These are phyloP conservation scores for Alternaria tenuissima DNA, from an alignment of 2,329 filamentous ascomycete species.

Conservation along the genomic window DNA sequence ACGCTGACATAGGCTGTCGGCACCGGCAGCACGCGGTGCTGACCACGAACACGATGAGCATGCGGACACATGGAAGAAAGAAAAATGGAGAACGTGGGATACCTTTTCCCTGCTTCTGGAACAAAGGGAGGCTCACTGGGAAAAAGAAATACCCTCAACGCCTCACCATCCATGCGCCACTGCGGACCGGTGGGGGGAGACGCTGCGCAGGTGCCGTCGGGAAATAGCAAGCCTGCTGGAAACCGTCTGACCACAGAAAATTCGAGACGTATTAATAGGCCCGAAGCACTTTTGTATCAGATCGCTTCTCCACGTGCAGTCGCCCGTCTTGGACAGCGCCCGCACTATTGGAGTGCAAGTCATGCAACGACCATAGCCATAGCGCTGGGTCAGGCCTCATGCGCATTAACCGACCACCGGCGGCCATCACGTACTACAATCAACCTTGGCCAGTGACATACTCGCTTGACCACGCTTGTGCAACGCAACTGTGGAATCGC, in stretches of 20 bases:
- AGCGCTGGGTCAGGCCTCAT: slow-evolving; percentile 37
- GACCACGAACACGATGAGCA: neutral
- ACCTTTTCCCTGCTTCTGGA: slow-evolving; percentile 3
- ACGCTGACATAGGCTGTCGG: slow-evolving; percentile 10
- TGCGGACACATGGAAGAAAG: slow-evolving; percentile 3
- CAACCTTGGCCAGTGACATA: slow-evolving; percentile 27
- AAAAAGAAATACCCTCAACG: slow-evolving; percentile 8
- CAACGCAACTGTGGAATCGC: slow-evolving; percentile 24
- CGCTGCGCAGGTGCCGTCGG: slow-evolving; percentile 6
- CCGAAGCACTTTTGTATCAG: slow-evolving; percentile 29
- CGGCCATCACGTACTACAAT: slow-evolving; percentile 25
- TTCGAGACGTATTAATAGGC: slow-evolving; percentile 13
- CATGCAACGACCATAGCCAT: slow-evolving; percentile 43
- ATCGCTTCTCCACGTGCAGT: slow-evolving; percentile 39
- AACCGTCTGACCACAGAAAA: slow-evolving; percentile 6
- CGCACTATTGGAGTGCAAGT: slow-evolving; percentile 36
- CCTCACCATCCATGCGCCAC: slow-evolving; percentile 8
- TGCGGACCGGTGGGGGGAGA: slow-evolving; percentile 8
- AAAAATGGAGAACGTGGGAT: slow-evolving; percentile 6
- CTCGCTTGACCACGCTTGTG: slow-evolving; percentile 35
- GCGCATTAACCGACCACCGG: slow-evolving; percentile 29
- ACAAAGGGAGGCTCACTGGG: neutral
- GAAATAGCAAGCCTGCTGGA: slow-evolving; percentile 2
- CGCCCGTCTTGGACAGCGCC: slow-evolving; percentile 25
- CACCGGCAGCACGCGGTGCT: slow-evolving; percentile 8